phyloP scores from a whole-genome alignment of 2,329 filamentous ascomycete species.

The Ophiostoma triangulosporum region DNA sequence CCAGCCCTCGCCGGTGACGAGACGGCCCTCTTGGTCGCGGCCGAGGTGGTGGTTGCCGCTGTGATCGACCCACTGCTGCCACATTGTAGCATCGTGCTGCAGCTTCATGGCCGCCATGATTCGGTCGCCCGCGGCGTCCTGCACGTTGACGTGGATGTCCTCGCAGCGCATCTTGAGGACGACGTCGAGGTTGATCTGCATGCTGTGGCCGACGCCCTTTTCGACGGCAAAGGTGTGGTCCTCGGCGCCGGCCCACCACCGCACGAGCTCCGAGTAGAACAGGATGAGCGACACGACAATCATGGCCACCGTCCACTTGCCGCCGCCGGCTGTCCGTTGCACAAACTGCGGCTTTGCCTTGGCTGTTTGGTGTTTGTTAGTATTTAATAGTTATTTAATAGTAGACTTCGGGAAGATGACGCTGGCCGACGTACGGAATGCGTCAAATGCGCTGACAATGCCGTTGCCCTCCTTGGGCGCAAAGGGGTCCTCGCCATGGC shows the following conservation, averaged over 20 bases:
- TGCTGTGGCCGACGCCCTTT: conserved; percentile 70
- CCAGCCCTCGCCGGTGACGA: conserved; percentile 44
- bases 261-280: conserved; percentile 59
- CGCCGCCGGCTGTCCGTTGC: conserved; percentile 68
- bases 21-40: conserved; percentile 37
- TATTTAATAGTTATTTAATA: not conserved
- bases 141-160: conserved; percentile 90
- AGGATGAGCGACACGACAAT: conserved; percentile 61
- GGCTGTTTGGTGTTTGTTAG: conserved; percentile 37
- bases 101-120: conserved; percentile 71
- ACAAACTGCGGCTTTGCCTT: conserved; percentile 95
- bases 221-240: conserved; percentile 88
- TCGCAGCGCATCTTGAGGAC: conserved; percentile 78
- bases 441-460: conserved; percentile 82
- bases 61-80: conserved; percentile 66
- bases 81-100: conserved; percentile 62
- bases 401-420: not conserved
- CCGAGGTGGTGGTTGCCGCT: conserved; percentile 51
- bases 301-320: conserved; percentile 86
- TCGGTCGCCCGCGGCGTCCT: conserved; percentile 85
- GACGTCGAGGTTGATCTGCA: conserved; percentile 94
- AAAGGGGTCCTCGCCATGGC: conserved; percentile 60
- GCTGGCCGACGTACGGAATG: conserved; percentile 69
- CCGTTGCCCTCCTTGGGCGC: conserved; percentile 46
- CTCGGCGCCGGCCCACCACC: conserved; percentile 77